These are phyloP conservation scores for Fusarium sarcochroum DNA, from an alignment of 2,329 filamentous ascomycete genomes.

Conservation along the genomic window DNA sequence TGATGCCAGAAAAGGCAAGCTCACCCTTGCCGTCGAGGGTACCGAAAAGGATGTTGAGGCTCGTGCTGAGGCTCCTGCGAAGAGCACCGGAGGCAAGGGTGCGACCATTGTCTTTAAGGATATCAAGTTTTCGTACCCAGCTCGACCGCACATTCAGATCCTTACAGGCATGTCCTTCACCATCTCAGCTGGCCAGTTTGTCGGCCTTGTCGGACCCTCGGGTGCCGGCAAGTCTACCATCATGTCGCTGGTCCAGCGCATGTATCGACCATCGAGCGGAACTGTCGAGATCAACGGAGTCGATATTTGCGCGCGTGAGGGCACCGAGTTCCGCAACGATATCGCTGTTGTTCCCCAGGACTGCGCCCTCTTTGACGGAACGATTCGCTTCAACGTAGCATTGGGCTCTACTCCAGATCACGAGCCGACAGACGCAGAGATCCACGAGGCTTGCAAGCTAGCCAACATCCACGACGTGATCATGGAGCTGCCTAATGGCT, in stretches of 20 bases:
- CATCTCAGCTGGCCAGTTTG: slow-evolving; percentile 72
- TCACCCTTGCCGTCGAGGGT: slow-evolving; percentile 11
- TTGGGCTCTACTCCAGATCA: slow-evolving; percentile 68
- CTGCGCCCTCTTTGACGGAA: slow-evolving; percentile 70
- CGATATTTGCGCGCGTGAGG: slow-evolving; percentile 60
- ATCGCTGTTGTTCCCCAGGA: slow-evolving; percentile 72
- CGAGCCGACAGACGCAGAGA: slow-evolving; percentile 70
- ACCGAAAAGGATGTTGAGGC: slow-evolving; percentile 58
- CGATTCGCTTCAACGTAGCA: slow-evolving; percentile 68
- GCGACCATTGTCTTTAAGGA: slow-evolving; percentile 68
- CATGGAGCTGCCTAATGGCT: slow-evolving; percentile 72
- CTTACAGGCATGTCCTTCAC: slow-evolving; percentile 69
- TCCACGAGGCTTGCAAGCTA: slow-evolving; percentile 75
- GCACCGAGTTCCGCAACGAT: slow-evolving; percentile 63
- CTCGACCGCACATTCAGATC: slow-evolving; percentile 70
- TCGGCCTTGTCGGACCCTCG: slow-evolving; percentile 74
- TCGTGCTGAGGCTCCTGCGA: slow-evolving; percentile 47
- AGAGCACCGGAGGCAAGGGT: slow-evolving; percentile 51
- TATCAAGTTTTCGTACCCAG: slow-evolving; percentile 76
- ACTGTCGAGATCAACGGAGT: slow-evolving; percentile 61
- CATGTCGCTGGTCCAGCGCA: slow-evolving; percentile 67
- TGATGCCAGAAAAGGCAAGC: slow-evolving; percentile 30
- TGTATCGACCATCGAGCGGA: slow-evolving; percentile 62
- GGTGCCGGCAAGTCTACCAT: slow-evolving; percentile 78
- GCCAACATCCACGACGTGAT: slow-evolving; percentile 81